phyloP scores from a whole-genome alignment of 306 rosid genomes.

The Dicorynia guianensis region DNA sequence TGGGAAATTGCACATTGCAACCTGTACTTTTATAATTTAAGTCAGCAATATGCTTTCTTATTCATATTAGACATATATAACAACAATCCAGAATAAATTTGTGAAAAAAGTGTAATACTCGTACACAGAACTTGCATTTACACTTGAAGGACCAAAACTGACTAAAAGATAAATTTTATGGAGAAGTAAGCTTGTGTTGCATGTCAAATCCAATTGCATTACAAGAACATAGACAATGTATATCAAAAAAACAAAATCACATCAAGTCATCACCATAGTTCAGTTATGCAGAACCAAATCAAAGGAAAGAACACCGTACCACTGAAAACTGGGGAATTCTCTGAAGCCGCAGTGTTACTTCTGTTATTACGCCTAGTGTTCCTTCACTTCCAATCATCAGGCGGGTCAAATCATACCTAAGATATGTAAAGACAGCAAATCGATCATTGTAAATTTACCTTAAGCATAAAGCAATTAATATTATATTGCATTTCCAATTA shows the following conservation, averaged over 20 bases:
- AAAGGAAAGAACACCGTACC: constrained; percentile 54
- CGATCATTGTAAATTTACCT: constrained; percentile 8
- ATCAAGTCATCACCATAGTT: constrained; percentile 1
- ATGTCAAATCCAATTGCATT: background rate
- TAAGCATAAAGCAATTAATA: background rate
- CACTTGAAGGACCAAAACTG: constrained; percentile 33
- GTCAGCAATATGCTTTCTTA: constrained; percentile 28
- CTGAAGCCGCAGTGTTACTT: constrained; percentile 89
- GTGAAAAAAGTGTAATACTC: too few relatives aligned
- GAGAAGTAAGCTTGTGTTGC: constrained; percentile 1
- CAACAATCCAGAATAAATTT: background rate
- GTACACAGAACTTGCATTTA: constrained; percentile 12
- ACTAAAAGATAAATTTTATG: constrained; percentile 16
- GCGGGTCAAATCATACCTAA: constrained; percentile 93
- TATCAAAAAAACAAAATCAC: constrained; percentile 20
- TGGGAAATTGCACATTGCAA: constrained; percentile 97
- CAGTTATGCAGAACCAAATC: constrained; percentile 36
- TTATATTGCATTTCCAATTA: background rate
- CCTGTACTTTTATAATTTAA: constrained; percentile 59
- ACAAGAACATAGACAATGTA: constrained; percentile 18
- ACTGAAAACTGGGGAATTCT: constrained; percentile 87
- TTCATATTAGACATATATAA: constrained; percentile 28
- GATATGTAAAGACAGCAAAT: constrained; percentile 33
- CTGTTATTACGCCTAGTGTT: constrained; percentile 91
- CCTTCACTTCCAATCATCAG: constrained; percentile 99